Evolutionary conservation across 139 green algal genomes (phyloP).

Genomic region (Marvania coccoides): DNA sequence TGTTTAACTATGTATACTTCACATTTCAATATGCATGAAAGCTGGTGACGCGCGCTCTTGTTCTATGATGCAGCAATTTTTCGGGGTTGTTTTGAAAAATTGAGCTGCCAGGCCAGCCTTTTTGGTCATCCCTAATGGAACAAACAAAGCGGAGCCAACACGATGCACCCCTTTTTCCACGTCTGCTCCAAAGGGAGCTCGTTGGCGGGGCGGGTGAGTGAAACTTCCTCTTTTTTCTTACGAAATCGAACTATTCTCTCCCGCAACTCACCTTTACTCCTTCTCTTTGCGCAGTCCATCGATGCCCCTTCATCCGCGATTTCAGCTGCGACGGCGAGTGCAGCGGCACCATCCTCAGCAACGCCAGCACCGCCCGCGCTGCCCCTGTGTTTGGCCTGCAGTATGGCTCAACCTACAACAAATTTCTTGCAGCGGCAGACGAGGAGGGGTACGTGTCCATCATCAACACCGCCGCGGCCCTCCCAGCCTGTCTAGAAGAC

Average conservation of each 20-base stretch:
- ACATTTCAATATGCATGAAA: too few species aligned
- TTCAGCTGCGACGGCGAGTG: not conserved
- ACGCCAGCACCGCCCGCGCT: not conserved
- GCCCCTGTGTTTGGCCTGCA: not conserved
- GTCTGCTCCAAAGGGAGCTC: not conserved
- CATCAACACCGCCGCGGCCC: slow-evolving; percentile 31
- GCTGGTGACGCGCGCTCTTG: too few species aligned
- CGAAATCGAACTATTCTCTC: too few species aligned
- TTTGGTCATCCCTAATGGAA: too few species aligned
- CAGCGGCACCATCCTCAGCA: not conserved
- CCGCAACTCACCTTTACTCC: not conserved
- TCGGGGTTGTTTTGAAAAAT: too few species aligned
- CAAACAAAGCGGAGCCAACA: too few species aligned
- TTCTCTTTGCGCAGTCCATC: not conserved
- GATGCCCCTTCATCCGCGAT: not conserved
- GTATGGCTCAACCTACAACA: slow-evolving; percentile 2
- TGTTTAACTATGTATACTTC: too few species aligned
- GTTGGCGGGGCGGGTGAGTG: not conserved
- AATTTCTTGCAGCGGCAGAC: slow-evolving; percentile 62
- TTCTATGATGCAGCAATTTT: too few species aligned
- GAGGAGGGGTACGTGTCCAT: slow-evolving; percentile 73
- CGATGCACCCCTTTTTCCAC: too few species aligned
- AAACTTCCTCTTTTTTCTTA: not conserved
- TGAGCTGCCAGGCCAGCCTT: too few species aligned
- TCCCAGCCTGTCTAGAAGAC: slow-evolving; percentile 18